Conservation (phyloP, 2,329 filamentous ascomycete genomes). For the Nannizzia gypsea region DNA sequence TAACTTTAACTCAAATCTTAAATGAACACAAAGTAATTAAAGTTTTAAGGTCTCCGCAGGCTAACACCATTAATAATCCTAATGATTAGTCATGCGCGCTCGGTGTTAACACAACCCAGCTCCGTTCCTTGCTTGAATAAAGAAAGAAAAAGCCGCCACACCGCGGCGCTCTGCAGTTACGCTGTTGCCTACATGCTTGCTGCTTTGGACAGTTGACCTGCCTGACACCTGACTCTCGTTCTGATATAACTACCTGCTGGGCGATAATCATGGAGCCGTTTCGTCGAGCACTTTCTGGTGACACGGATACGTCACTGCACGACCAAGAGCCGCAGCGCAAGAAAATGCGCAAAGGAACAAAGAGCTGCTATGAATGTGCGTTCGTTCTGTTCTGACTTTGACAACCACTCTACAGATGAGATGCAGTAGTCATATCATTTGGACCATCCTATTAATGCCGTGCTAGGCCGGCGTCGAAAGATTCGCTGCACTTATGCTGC, state of each 20-base stretch:
- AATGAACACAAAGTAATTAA: neutral
- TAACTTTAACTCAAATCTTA: neutral
- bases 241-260: neutral
- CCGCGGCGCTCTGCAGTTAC: neutral
- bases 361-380: slow-evolving; percentile 33
- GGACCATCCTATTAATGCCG: neutral
- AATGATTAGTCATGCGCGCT: neutral
- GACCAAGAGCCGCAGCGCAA: slow-evolving; percentile 27
- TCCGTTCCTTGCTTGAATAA: neutral
- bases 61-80: neutral
- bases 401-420: neutral
- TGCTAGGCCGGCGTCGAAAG: slow-evolving; percentile 29
- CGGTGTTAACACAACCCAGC: neutral
- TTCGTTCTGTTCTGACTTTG: neutral
- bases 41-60: neutral
- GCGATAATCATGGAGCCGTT: neutral
- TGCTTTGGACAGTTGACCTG: neutral
- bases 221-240: neutral
- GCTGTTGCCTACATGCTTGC: neutral
- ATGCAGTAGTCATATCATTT: neutral
- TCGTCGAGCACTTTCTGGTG: neutral
- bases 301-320: slow-evolving; percentile 1
- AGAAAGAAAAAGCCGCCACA: neutral
- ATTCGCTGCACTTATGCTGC: slow-evolving; percentile 32
- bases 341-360: slow-evolving; percentile 35